Percentiles rank a stretch among this genome's conserved stretches.
These are phyloP conservation scores for Lepiota venenata DNA, from an alignment of 768 basidiomycete species.

Conservation along the genomic window DNA sequence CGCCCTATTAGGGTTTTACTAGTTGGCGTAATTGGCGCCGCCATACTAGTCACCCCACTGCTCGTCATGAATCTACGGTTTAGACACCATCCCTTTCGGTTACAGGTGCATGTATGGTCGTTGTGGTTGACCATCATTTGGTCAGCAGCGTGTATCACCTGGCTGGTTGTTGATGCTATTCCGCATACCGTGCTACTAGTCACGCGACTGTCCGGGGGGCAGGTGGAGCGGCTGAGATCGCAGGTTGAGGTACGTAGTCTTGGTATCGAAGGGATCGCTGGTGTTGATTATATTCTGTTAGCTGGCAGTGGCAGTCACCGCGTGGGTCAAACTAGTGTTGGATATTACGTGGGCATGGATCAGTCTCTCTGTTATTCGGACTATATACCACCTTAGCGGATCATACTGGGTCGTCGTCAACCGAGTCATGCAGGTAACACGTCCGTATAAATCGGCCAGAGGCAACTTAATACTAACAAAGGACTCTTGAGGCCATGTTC, in stretches of 20 bases:
- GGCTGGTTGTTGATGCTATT: constrained; percentile 60
- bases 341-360: constrained; percentile 76
- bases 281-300: constrained; percentile 21
- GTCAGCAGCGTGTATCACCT: constrained; percentile 59
- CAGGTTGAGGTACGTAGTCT: constrained; percentile 56
- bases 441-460: neutral
- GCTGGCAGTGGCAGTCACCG: constrained; percentile 65
- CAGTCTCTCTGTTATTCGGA: constrained; percentile 58
- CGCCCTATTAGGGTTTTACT: constrained; percentile 56
- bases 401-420: constrained; percentile 68
- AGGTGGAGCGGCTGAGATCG: constrained; percentile 62
- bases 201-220: constrained; percentile 52
- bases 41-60: constrained; percentile 65
- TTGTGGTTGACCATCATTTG: constrained; percentile 69
- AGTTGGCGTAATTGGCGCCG: constrained; percentile 54
- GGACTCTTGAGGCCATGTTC: constrained; percentile 36
- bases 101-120: constrained; percentile 61
- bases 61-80: constrained; percentile 68
- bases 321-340: constrained; percentile 68
- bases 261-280: neutral
- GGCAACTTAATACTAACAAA: neutral
- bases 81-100: constrained; percentile 38
- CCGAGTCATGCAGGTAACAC: constrained; percentile 62
- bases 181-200: constrained; percentile 53
- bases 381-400: constrained; percentile 56